Conservation (phyloP, 495 filamentous ascomycete genomes). For the Hypoxylon perforatum region DNA sequence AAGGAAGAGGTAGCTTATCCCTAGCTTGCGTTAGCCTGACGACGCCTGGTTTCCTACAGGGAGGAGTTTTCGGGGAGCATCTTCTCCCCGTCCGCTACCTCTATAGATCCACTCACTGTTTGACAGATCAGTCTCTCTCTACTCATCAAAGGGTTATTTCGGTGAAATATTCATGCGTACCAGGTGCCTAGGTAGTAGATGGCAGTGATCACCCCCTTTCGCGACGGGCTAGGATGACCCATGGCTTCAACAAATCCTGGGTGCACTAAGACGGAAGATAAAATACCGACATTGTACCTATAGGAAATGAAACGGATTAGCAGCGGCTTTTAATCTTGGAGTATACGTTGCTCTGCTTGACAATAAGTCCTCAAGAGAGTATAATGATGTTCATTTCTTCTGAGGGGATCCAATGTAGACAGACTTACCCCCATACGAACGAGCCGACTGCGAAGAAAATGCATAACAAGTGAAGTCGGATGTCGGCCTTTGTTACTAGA, state of each 20-base stretch:
- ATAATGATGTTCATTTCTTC: not conserved
- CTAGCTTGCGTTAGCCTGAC: slow-evolving; percentile 15
- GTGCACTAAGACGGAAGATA: slow-evolving; percentile 66
- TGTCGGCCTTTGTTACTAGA: slow-evolving; percentile 49
- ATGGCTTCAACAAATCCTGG: slow-evolving; percentile 61
- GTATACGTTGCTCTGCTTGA: not conserved
- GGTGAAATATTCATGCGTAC: too few relatives aligned
- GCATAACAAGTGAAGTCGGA: slow-evolving; percentile 60
- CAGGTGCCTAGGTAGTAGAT: slow-evolving; percentile 69
- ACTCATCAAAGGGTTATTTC: not conserved
- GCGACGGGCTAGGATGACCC: slow-evolving; percentile 53
- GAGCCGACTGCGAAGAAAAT: slow-evolving; percentile 66
- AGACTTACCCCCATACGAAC: slow-evolving; percentile 67
- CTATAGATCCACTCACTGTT: slow-evolving; percentile 21
- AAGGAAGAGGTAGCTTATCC: slow-evolving; percentile 63
- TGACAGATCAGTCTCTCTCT: slow-evolving; percentile 4
- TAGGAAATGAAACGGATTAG: slow-evolving; percentile 1
- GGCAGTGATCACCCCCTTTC: slow-evolving; percentile 64
- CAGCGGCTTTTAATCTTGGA: not conserved
- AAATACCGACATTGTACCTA: slow-evolving; percentile 68
- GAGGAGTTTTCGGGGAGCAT: too few relatives aligned
- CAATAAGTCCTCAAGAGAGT: not conserved
- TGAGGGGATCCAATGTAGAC: not conserved
- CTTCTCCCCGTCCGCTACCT: not conserved
- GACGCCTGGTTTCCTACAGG: too few relatives aligned